Conservation (phyloP, 345 rosid species). For the Eucalyptus regnans region DNA sequence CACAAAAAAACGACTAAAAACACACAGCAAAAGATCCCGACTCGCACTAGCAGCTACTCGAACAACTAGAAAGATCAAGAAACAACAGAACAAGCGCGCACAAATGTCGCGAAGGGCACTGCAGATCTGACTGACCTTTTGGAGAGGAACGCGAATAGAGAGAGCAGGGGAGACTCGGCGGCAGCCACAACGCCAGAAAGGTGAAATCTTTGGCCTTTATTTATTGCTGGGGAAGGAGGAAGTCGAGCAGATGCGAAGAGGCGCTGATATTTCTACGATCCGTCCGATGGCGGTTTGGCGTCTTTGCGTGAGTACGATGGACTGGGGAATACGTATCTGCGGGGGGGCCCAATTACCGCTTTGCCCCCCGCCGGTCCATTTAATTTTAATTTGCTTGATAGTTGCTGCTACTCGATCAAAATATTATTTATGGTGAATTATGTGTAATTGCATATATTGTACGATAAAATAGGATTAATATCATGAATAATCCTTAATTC, state of each 20-base stretch:
- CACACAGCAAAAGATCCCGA: not conserved
- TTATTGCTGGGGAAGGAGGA: not conserved
- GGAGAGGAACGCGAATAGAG: not conserved
- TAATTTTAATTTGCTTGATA: not conserved
- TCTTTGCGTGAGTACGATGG: not conserved
- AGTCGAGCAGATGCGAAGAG: not conserved
- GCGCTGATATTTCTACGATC: not conserved
- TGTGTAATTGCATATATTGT: not conserved
- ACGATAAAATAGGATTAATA: not conserved
- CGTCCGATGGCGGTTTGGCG: not conserved
- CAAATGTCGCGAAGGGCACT: not conserved
- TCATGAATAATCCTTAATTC: accelerated
- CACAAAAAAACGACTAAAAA: not conserved
- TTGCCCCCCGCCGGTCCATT: not conserved
- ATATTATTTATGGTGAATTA: not conserved
- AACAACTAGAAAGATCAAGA: not conserved
- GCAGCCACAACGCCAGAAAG: not conserved
- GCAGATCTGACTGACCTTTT: not conserved
- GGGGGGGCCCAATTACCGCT: not conserved
- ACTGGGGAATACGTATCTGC: not conserved
- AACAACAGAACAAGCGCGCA: not conserved
- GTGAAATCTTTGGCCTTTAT: not conserved
- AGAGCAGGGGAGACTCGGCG: not conserved
- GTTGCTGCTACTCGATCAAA: not conserved
- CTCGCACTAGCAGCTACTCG: not conserved